Conservation (phyloP, 148 eudicot species). For the Diospyros lotus region DNA sequence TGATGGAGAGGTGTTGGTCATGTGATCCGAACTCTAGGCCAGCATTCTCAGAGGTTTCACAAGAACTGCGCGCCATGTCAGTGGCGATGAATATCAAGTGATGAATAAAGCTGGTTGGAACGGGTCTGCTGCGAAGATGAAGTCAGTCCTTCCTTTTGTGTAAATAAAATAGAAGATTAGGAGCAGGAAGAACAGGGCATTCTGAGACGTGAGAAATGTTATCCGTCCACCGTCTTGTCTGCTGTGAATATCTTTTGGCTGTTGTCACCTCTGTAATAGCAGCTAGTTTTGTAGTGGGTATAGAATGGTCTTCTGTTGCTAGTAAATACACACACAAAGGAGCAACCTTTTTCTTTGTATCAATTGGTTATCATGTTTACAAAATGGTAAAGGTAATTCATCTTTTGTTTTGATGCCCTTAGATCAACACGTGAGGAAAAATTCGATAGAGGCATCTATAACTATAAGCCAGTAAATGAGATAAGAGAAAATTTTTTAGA, state of each 20-base stretch:
- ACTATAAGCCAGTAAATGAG: too few relatives aligned
- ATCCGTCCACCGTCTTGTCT: slow-evolving; percentile 15
- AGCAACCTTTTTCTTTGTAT: too few relatives aligned
- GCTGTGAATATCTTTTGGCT: not conserved
- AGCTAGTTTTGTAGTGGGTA: too few relatives aligned
- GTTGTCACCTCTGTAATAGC: too few relatives aligned
- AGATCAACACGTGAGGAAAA: too few relatives aligned
- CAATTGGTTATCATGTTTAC: too few relatives aligned
- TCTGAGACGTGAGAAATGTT: slow-evolving; percentile 9
- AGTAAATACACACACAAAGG: too few relatives aligned
- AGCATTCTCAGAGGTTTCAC: slow-evolving; percentile 21
- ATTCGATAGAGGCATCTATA: too few relatives aligned
- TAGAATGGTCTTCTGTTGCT: too few relatives aligned
- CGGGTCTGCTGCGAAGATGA: not conserved
- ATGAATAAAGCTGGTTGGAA: not conserved
- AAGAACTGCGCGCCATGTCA: slow-evolving; percentile 27
- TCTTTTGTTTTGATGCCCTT: too few relatives aligned
- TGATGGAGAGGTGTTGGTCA: slow-evolving; percentile 53
- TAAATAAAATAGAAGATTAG: not conserved
- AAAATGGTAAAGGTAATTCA: too few relatives aligned
- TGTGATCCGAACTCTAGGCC: slow-evolving; percentile 24
- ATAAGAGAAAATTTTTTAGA: too few relatives aligned
- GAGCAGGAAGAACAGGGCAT: not conserved
- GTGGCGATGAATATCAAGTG: slow-evolving; percentile 25
- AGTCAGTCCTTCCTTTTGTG: not conserved